A percentile compares a stretch with the other conserved stretches of the same genome.
Conservation (phyloP, 495 filamentous ascomycete genomes). For the Penicillium malachiteum region DNA sequence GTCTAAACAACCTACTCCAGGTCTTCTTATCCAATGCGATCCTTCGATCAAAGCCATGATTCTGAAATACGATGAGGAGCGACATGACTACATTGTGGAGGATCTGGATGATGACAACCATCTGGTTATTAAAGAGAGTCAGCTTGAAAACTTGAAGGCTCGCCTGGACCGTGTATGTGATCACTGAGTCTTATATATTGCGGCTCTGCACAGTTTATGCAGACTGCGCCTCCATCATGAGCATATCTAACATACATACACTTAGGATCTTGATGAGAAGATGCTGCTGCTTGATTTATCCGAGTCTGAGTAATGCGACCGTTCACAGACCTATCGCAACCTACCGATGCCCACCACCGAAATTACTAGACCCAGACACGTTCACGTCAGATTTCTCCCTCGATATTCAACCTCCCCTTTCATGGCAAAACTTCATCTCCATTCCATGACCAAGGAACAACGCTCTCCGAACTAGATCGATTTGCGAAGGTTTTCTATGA, state of each 20-base stretch:
- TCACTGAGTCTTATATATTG: background rate
- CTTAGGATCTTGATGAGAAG: conserved; percentile 53
- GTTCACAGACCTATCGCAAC: background rate
- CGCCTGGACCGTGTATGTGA: conserved; percentile 59
- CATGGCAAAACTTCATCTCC: too few relatives aligned
- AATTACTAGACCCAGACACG: too few relatives aligned
- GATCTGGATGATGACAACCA: conserved; percentile 70
- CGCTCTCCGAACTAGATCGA: too few relatives aligned
- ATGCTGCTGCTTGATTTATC: conserved; percentile 54
- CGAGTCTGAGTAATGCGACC: conserved; percentile 41
- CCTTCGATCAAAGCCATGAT: conserved; percentile 77
- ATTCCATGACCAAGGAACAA: too few relatives aligned
- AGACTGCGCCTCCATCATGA: background rate
- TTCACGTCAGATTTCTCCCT: too few relatives aligned
- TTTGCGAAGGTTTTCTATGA: too few relatives aligned
- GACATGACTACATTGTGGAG: conserved; percentile 72
- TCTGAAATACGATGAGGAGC: conserved; percentile 65
- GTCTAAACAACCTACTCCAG: conserved; percentile 28
- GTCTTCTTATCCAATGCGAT: conserved; percentile 75
- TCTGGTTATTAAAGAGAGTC: conserved; percentile 69
- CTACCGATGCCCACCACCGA: too few relatives aligned
- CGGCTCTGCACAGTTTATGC: background rate
- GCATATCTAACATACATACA: background rate
- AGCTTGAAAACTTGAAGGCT: conserved; percentile 58
- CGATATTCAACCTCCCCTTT: too few relatives aligned